Evolutionary conservation across 2,329 filamentous ascomycete genomes (phyloP), one percentile per base, ranked within the genome.

Genomic region (Dendrostoma leiphaemia): DNA sequence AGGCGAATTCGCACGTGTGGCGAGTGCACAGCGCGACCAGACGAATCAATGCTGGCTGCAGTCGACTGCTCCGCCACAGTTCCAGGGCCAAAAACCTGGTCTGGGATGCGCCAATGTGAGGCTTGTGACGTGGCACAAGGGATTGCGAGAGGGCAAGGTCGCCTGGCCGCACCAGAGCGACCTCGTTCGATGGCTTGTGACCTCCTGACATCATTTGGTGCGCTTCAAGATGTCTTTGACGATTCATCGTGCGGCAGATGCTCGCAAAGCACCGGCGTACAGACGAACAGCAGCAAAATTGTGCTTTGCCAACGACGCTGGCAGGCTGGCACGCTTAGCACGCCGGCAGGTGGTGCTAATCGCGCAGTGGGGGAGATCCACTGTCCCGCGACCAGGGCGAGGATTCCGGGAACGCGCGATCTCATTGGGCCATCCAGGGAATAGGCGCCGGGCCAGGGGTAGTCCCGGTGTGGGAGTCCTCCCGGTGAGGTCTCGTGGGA

Each of bases 121-220:
- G 71, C 71, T 74, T 65, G 70, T 72, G 73, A 76, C 74, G 74
- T 76, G 74, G 72, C 74, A 72, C 55, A 45, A 24, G 5, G 35
- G 21, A 46, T 41, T 58, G 53, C 63, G 24, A 56, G 26, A 32
- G 31, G 40, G 17, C n/a, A n/a, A n/a, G n/a, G n/a, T n/a, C n/a
- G n/a, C n/a, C 35, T 26, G 23, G 28, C 23, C 29, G 32, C 43
- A 40, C 46, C 17, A 28, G 7, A 34, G 24, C 40, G 50, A 29
- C n/a, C 24, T 13, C 23, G 21, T 12, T 46, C 24, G 12, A 28
- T 6, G 23, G 19, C n/a, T n/a, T 29, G 23, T 29, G 12, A 29
- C 28, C 9, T 45, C 17, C 24, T 34, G 35, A 29, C 46, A 37
- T 31, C 46, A 48, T 48, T 21, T n/a, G n/a, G n/a, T n/a, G n/a